Evolutionary conservation across 192 early-diverging fungal species (phyloP), one percentile per base, ranked within the genome.

Genomic region (Backusella luteola): DNA sequence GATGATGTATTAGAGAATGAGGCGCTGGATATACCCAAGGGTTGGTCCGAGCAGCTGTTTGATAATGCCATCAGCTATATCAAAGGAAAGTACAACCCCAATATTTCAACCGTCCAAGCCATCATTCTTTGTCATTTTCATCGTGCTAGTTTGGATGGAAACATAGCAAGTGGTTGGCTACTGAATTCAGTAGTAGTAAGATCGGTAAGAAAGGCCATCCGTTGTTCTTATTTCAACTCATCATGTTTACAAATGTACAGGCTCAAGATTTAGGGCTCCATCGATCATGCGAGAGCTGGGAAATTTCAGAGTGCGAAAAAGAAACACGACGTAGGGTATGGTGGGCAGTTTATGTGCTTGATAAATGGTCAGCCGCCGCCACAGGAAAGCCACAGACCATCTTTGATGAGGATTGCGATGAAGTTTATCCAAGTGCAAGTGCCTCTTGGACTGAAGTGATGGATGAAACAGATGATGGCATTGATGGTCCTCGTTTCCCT

Each of bases 201-300:
- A 63, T 63, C 56, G 56, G 67, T 34, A 69, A 69, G 23, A 34
- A 32, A 32, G 32, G 32, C 32, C 0, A 32, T 32, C 32, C 32
- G 3, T 32, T 32, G 32, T 32, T 32, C 32, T 3, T 39, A 39
- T 39, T 39, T 39, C 8, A 39, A 11, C 9, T 39, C 38, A 11
- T 7, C 7, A 9, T 8, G 9, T 39, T 39, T 12, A 39, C 9
- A 39, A 39, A 39, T 12, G 32, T 1, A 34, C 66, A 77, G 84
- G 92, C 93, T 21, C 92, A 93, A 81, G 93, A 94, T 77, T 69
- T 94, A 63, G 93, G 93, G 11, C 85, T 94, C 69, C 92, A 94
- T 76, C 85, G 92, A 49, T 89, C 90, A 78, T 85, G 84, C 17
- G 79, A 84, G 3, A 84, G 82, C 14, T 90, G 89, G 88, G 81